Evolutionary conservation across 805 yeast genomes (phyloP), one percentile per base, ranked within the genome.

Genomic region (Kodamaea laetipori): DNA sequence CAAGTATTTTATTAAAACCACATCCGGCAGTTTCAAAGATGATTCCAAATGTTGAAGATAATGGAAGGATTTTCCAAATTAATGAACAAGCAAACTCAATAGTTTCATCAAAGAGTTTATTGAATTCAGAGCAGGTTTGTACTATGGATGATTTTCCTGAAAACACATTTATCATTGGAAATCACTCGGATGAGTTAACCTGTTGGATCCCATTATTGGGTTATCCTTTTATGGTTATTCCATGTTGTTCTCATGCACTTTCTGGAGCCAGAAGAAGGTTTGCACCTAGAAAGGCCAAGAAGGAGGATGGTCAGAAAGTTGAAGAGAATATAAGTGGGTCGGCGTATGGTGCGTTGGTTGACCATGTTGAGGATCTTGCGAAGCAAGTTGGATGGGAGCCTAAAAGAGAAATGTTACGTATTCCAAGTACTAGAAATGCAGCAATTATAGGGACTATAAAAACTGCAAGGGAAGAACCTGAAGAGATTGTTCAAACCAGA

Each of bases 191-290:
- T 61, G 98, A 92, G 59, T 73, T 92, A 44, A 90, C 97, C 0
- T 86, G 96, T 52, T 92, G 98, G 97, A 82, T 92, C 27, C 98
- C 98, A 3, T 67, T 92, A 8, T 65, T 92, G 8, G 90, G 89
- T 0, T 85, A 76, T 49, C 96, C 97, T 5, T 92, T 88, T 60
- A 70, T 92, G 71, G 96, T 89, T 7, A 87, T 92, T 32, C 98
- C 98, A 8, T 92, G 98, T 61, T 92, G 98, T 61, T 90, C 97
- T 0, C 96, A 92, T 63, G 80, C 85, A 2, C 73, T 92, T 33
- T 77, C 82, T 4, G 98, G 98, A 2, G 82, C 80, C 21, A 81
- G 81, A 53, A 70, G 75, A 2, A 73, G 97, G 54, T 90, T 77
- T 55, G 68, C 81, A 11, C 76, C 78, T 1, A 69, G 71, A 44